Percentiles rank a stretch among this genome's conserved stretches.
Conservation (phyloP, 441 rosid genomes). For the Adansonia rubrostipa region DNA sequence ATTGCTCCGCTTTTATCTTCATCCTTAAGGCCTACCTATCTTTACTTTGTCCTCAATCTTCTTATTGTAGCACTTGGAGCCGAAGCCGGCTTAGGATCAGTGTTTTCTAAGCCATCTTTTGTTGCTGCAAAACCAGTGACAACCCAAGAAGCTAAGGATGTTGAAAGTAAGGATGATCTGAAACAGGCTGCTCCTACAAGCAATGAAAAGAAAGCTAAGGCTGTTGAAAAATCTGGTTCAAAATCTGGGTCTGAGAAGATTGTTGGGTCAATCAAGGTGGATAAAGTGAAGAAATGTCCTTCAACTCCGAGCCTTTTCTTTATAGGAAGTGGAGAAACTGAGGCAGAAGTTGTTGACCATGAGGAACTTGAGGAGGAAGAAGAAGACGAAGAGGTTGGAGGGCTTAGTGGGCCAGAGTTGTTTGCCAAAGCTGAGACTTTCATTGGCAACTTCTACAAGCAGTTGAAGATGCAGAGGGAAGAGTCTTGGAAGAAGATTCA, state of each 20-base stretch:
- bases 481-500: conserved; percentile 67
- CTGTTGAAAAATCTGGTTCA: conserved; percentile 46
- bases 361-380: conserved; percentile 31
- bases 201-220: conserved; percentile 30
- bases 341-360: conserved; percentile 2
- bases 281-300: conserved; percentile 47
- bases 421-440: conserved; percentile 66
- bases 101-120: conserved; percentile 45
- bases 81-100: conserved; percentile 66
- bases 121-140: conserved; percentile 27
- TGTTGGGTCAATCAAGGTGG: conserved; percentile 24
- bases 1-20: conserved; percentile 56
- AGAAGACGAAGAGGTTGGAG: conserved; percentile 38
- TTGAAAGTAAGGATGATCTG: conserved; percentile 7
- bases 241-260: conserved; percentile 49
- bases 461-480: conserved; percentile 77
- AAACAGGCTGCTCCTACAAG: conserved; percentile 16
- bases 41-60: conserved; percentile 63
- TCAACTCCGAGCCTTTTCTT: conserved; percentile 69
- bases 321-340: conserved; percentile 50
- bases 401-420: conserved; percentile 53
- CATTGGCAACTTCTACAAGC: conserved; percentile 67
- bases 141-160: not conserved
- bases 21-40: conserved; percentile 54
- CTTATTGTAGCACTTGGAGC: conserved; percentile 64